A percentile compares a stretch with the other conserved stretches of the same genome.
These are phyloP conservation scores for Podospora bellae-mahoneyi DNA, from an alignment of 495 filamentous ascomycete species.

Conservation along the genomic window DNA sequence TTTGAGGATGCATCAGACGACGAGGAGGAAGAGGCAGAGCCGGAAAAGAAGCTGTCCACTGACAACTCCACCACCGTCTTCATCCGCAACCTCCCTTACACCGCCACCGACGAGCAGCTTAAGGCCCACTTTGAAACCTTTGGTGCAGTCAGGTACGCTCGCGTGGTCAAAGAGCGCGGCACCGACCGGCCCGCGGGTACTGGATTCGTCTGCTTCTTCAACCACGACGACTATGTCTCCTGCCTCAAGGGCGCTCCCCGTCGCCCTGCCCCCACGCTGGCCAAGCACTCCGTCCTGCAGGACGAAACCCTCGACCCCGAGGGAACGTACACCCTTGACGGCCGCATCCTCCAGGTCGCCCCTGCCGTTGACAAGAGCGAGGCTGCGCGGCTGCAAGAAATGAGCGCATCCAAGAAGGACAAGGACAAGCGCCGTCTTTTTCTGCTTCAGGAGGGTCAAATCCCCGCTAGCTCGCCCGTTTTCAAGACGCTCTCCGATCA, in stretches of 20 bases:
- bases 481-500: conserved; percentile 72
- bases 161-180: conserved; percentile 78
- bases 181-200: conserved; percentile 87
- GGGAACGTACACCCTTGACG: conserved; percentile 84
- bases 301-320: conserved; percentile 70
- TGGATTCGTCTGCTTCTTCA: conserved; percentile 91
- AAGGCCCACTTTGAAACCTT: conserved; percentile 82
- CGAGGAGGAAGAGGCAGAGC: conserved; percentile 39
- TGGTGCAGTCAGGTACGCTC: conserved; percentile 78
- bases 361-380: conserved; percentile 78
- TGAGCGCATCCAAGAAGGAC: conserved; percentile 63
- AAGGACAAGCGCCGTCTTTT: conserved; percentile 92
- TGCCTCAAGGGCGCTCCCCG: conserved; percentile 74
- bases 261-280: conserved; percentile 39
- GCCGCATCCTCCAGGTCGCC: conserved; percentile 77
- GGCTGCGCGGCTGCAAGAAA: conserved; percentile 69
- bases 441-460: conserved; percentile 81
- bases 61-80: conserved; percentile 76
- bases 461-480: conserved; percentile 65
- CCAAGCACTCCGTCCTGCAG: conserved; percentile 77
- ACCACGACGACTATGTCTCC: conserved; percentile 62
- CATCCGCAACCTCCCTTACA: conserved; percentile 91
- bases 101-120: conserved; percentile 71
- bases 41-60: conserved; percentile 37
- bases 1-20: conserved; percentile 37